Percentiles rank a stretch among this genome's conserved stretches.
phyloP scores from a whole-genome alignment of 2,329 filamentous ascomycete genomes.

The Thelonectria discophora region DNA sequence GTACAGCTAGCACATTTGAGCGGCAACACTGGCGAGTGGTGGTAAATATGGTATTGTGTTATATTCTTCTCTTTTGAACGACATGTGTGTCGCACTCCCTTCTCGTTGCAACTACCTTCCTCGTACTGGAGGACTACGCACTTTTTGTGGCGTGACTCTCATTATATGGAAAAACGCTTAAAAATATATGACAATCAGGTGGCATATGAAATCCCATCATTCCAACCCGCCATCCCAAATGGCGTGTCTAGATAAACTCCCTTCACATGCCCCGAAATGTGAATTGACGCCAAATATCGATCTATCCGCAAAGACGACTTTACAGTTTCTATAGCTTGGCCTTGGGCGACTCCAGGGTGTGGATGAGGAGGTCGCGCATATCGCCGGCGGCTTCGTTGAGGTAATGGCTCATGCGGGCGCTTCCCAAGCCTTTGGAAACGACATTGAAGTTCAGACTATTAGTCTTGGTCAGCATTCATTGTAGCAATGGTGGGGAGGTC shows the following conservation, averaged over 20 bases:
- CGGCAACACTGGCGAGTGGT: constrained; percentile 16
- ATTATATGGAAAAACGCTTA: constrained; percentile 3
- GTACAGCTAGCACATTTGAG: constrained; percentile 25
- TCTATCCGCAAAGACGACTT: constrained; percentile 9
- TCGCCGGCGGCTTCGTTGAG: constrained; percentile 93
- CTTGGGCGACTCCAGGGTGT: constrained; percentile 81
- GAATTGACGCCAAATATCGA: constrained; percentile 6
- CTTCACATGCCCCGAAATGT: constrained; percentile 7
- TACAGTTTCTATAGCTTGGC: constrained; percentile 76
- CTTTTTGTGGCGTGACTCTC: not conserved
- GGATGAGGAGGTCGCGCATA: constrained; percentile 84
- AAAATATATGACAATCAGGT: constrained; percentile 7
- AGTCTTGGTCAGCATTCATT: constrained; percentile 26
- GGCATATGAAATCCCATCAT: not conserved
- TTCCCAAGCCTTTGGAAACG: constrained; percentile 90
- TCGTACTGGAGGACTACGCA: not conserved
- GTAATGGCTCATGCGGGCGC: constrained; percentile 94
- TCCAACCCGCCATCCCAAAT: not conserved
- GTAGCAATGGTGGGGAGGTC: not conserved
- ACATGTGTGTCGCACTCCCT: not conserved
- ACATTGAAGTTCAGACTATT: constrained; percentile 95
- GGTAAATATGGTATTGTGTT: constrained; percentile 19
- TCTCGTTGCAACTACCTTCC: not conserved
- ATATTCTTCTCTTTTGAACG: constrained; percentile 8
- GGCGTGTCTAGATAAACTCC: constrained; percentile 18